Conservation (phyloP, 768 basidiomycete genomes). For the Termitomyces eurrhizus region DNA sequence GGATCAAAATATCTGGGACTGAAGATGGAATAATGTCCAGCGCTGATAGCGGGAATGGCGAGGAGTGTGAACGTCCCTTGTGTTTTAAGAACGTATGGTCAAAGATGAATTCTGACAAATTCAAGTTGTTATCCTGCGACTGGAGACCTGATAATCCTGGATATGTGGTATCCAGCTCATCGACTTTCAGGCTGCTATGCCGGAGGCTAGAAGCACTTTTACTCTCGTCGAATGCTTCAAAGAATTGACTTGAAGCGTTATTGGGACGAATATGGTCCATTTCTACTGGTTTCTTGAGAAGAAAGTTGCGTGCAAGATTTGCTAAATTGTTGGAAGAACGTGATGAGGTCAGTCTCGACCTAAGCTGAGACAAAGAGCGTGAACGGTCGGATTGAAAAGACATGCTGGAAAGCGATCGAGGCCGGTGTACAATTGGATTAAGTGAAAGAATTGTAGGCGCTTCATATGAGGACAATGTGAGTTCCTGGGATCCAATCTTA, state of each 20-base stretch:
- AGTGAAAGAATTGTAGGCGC: slow-evolving; percentile 21
- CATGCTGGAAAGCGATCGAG: slow-evolving; percentile 54
- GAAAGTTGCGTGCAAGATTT: slow-evolving; percentile 53
- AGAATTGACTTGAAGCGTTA: background rate
- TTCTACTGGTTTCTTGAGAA: slow-evolving; percentile 38
- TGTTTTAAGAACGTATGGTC: slow-evolving; percentile 26
- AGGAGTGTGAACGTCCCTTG: slow-evolving; percentile 62
- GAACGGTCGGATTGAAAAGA: slow-evolving; percentile 41
- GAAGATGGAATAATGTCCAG: slow-evolving; percentile 54
- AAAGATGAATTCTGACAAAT: slow-evolving; percentile 2
- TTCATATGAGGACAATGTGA: slow-evolving; percentile 2
- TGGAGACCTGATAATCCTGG: slow-evolving; percentile 10
- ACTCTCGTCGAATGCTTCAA: slow-evolving; percentile 19
- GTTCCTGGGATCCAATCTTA: slow-evolving; percentile 7
- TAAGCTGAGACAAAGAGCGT: slow-evolving; percentile 45
- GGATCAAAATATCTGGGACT: slow-evolving; percentile 47
- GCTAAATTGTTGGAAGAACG: slow-evolving; percentile 48
- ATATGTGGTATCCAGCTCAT: slow-evolving; percentile 17
- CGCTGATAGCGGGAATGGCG: slow-evolving; percentile 56
- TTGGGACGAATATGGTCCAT: background rate
- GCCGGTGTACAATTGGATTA: slow-evolving; percentile 38
- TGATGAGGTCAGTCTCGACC: slow-evolving; percentile 39
- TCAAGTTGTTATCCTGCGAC: slow-evolving; percentile 2
- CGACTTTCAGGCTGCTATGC: slow-evolving; percentile 32
- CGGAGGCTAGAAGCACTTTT: slow-evolving; percentile 40